Conservation (phyloP, 257 asterid species). For the Jacaranda copaia region DNA sequence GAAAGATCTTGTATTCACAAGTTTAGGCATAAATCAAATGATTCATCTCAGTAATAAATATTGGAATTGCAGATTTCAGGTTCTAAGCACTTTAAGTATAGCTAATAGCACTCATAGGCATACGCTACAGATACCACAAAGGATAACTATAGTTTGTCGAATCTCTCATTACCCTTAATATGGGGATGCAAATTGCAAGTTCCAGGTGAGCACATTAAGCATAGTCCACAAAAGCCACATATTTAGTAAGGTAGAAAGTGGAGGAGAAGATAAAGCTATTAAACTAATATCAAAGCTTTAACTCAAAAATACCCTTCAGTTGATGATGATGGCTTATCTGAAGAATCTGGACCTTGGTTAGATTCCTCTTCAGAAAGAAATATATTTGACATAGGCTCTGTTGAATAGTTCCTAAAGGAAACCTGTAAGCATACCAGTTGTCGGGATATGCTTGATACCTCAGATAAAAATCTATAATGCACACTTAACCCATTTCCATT, state of each 20-base stretch:
- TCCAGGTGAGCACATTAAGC: constrained; percentile 16
- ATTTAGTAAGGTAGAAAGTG: background rate
- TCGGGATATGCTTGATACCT: constrained; percentile 70
- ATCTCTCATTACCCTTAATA: background rate
- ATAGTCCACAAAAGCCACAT: constrained; percentile 7
- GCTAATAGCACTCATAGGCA: too few relatives aligned
- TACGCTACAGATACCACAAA: too few relatives aligned
- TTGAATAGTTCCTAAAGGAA: constrained; percentile 70
- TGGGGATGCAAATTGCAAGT: constrained; percentile 15
- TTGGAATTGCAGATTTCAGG: too few relatives aligned
- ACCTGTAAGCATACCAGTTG: constrained; percentile 70
- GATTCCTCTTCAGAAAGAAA: constrained; percentile 70
- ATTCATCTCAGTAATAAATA: too few relatives aligned
- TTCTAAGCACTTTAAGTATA: too few relatives aligned
- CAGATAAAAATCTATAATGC: constrained; percentile 70
- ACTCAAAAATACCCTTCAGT: constrained; percentile 58
- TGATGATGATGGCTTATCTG: constrained; percentile 58
- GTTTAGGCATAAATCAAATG: too few relatives aligned
- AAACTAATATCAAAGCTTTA: constrained; percentile 24
- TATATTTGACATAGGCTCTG: constrained; percentile 71
- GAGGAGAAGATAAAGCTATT: constrained; percentile 25
- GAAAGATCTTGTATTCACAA: too few relatives aligned
- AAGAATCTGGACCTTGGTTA: constrained; percentile 50
- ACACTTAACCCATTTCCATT: constrained; percentile 87
- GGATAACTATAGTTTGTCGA: too few relatives aligned